Evolutionary conservation across 1,284 basidiomycete species (phyloP), one percentile per base, ranked within the genome.

Genomic region (Takashimella tepidaria): DNA sequence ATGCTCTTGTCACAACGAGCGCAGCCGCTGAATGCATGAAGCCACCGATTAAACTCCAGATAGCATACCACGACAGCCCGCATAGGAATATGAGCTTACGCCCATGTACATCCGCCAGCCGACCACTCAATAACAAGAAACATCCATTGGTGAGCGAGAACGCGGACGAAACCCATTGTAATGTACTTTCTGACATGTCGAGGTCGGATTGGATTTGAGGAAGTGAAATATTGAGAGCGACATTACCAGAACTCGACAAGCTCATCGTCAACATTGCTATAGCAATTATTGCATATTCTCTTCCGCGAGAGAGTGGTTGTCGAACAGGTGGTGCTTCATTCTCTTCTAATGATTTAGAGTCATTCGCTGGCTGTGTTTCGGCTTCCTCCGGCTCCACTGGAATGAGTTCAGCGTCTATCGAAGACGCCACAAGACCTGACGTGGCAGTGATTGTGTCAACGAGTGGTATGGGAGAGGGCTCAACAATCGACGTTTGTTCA

Each of bases 111-210:
- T 76, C 74, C 1, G 74, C 72, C 45, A 76, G 58, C 1, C 63
- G 67, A 10, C 74, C 74, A 1, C 57, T 51, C 1, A 74, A 63
- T 25, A 74, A 67, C 20, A 75, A 58, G 45, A 74, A 61, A 19
- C 71, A 67, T 22, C 69, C 74, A 10, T 62, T 67, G 41, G 68
- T 61, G 19, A 76, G 63, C 4, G 66, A 60, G 50, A 71, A 68
- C 26, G 70, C 64, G 13, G 69, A 64, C 12, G 72, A 50, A 5
- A 72, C 63, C 74, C 74, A 76, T 45, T 68, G 67, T 16, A 73
- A 58, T 27, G 61, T 48, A 25, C 56, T 54, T 6, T 60, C 49
- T 16, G 45, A 42, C 23, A 70, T 59, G 25, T 52, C 48, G 20
- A 72, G 51, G 25, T 68, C 60, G 16, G 50, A 43, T 49, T 70